A percentile compares a stretch with the other conserved stretches of the same genome.
phyloP scores from a whole-genome alignment of 257 asterid genomes.

The Plectranthus barbatus region DNA sequence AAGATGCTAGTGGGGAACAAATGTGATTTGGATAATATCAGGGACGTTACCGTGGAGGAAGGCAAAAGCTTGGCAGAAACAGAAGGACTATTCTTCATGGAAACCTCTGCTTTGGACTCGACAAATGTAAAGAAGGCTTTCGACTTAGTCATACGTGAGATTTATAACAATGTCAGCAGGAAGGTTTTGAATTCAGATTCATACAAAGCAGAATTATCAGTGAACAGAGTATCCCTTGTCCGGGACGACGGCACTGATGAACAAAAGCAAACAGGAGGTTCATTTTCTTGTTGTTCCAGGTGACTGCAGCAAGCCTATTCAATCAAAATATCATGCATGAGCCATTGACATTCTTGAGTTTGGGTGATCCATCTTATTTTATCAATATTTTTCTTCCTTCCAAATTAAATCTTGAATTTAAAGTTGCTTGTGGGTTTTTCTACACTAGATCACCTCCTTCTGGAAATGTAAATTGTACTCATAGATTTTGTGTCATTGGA shows the following conservation, averaged over 20 bases:
- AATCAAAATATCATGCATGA: background rate
- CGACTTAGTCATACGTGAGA: constrained; percentile 49
- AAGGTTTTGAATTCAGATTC: constrained; percentile 64
- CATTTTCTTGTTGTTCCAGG: constrained; percentile 49
- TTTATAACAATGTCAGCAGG: constrained; percentile 50
- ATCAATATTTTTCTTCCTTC: constrained; percentile 12
- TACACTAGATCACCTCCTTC: background rate
- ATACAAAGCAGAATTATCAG: constrained; percentile 46
- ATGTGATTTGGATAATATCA: constrained; percentile 42
- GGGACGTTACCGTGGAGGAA: constrained; percentile 49
- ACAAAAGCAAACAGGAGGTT: constrained; percentile 30
- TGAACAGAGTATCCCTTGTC: constrained; percentile 49
- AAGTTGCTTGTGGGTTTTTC: too few species aligned
- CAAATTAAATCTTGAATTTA: background rate
- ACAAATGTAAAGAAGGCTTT: constrained; percentile 49
- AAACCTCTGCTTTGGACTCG: constrained; percentile 56
- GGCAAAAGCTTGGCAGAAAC: constrained; percentile 56
- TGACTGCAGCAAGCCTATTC: constrained; percentile 14
- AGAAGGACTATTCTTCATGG: constrained; percentile 61
- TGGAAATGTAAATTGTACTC: constrained; percentile 14
- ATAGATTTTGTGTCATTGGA: background rate
- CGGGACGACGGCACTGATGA: constrained; percentile 28
- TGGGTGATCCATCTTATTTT: constrained; percentile 11
- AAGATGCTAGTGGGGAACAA: constrained; percentile 60
- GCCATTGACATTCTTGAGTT: background rate